Evolutionary conservation across 225 moss, liverwort and hornwort genomes (phyloP).

Genomic region (Marchantia paleacea): DNA sequence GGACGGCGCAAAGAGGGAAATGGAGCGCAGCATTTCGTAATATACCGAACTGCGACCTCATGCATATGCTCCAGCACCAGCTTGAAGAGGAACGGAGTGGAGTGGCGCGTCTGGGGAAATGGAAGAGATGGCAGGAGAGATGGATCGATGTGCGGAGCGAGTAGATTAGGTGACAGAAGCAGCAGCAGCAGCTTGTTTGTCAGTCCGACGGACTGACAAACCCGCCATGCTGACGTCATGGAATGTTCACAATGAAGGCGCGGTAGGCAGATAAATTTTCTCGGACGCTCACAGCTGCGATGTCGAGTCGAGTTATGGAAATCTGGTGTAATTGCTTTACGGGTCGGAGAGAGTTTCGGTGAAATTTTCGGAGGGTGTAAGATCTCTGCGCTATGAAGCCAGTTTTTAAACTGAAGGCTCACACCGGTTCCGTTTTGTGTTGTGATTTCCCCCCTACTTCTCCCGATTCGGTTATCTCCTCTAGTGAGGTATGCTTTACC

Average conservation of each 20-base stretch:
- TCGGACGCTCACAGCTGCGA: not conserved
- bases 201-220: not conserved
- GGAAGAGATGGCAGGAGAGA: not conserved
- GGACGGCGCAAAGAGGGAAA: not conserved
- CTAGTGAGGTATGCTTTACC: conserved; percentile 31
- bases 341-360: not conserved
- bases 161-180: not conserved
- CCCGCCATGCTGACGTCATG: not conserved
- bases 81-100: not conserved
- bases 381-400: conserved; percentile 4
- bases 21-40: not conserved
- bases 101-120: too few species aligned
- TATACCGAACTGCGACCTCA: not conserved
- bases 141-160: not conserved
- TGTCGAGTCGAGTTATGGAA: not conserved
- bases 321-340: not conserved
- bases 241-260: not conserved
- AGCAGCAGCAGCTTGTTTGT: not conserved
- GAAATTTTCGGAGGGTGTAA: not conserved
- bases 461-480: conserved; percentile 30
- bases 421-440: conserved; percentile 35
- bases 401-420: conserved; percentile 27
- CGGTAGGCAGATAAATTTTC: too few species aligned
- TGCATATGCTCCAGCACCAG: not conserved
- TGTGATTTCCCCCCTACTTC: conserved; percentile 26